Percentiles rank a stretch among this genome's conserved stretches.
These are phyloP conservation scores for Puccinia horiana DNA, from an alignment of 1,284 basidiomycete genomes.

Conservation along the genomic window DNA sequence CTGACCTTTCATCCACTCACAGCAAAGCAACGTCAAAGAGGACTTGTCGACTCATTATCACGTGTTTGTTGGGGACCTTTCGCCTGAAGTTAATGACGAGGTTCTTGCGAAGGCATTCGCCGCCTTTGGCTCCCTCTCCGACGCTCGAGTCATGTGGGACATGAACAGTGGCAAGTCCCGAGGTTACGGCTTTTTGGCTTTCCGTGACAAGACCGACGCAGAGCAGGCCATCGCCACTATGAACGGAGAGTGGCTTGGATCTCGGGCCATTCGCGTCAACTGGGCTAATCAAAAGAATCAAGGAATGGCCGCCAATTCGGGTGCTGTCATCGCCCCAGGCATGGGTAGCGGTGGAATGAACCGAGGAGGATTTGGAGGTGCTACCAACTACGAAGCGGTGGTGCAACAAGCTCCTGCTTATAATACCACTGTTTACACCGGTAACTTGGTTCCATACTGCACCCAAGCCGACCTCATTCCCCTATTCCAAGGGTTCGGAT, in stretches of 20 bases:
- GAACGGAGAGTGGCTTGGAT: slow-evolving; percentile 99
- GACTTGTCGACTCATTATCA: slow-evolving; percentile 94
- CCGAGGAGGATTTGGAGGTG: slow-evolving; percentile 64
- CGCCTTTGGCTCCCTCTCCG: slow-evolving; percentile 89
- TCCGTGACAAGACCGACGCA: slow-evolving; percentile 93
- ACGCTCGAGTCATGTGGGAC: slow-evolving; percentile 99
- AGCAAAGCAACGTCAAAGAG: slow-evolving; percentile 78
- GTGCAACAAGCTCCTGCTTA: slow-evolving; percentile 83
- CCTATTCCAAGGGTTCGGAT: slow-evolving; percentile 93
- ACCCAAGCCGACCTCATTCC: slow-evolving; percentile 94
- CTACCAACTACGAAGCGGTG: slow-evolving; percentile 81
- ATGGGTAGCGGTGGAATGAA: slow-evolving; percentile 42
- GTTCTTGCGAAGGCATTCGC: slow-evolving; percentile 91
- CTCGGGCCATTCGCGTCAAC: slow-evolving; percentile 95
- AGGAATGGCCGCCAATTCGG: slow-evolving; percentile 57
- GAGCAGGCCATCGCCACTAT: slow-evolving; percentile 97
- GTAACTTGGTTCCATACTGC: slow-evolving; percentile 92
- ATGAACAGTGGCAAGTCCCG: slow-evolving; percentile 98
- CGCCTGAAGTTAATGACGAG: slow-evolving; percentile 97
- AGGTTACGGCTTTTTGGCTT: slow-evolving; percentile 88
- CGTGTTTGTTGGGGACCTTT: slow-evolving; percentile 96
- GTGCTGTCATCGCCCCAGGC: slow-evolving; percentile 63
- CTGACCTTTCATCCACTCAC: slow-evolving; percentile 53
- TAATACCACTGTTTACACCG: slow-evolving; percentile 96
- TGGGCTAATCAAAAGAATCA: slow-evolving; percentile 99